Conservation (phyloP, 139 green algal genomes). For the Ulvella scutata region DNA sequence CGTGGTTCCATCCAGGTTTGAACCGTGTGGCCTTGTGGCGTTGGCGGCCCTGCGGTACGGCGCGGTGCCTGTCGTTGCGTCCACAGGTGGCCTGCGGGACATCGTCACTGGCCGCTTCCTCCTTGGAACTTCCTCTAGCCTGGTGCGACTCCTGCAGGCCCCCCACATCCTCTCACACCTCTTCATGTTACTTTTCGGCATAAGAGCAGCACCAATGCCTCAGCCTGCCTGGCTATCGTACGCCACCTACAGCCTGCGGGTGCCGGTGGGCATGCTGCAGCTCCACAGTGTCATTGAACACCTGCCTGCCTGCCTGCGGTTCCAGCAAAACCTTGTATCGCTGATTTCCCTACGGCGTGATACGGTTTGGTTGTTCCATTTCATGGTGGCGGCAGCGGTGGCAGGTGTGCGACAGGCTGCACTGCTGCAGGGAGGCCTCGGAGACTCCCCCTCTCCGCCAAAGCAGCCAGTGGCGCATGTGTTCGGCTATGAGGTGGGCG, state of each 20-base stretch:
- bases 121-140: background rate
- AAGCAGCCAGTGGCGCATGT: background rate
- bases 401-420: no score
- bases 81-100: slow-evolving; percentile 56
- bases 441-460: no score
- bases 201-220: background rate
- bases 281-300: no score
- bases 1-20: slow-evolving; percentile 60
- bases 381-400: no score
- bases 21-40: slow-evolving; percentile 75
- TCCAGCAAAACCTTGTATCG: no score
- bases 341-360: no score
- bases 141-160: background rate
- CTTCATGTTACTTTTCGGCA: background rate
- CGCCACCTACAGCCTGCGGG: background rate
- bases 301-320: no score
- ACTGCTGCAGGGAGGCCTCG: no score
- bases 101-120: slow-evolving; percentile 15
- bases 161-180: background rate
- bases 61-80: slow-evolving; percentile 45
- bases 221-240: background rate
- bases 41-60: slow-evolving; percentile 56
- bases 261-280: background rate
- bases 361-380: no score
- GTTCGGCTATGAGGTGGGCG: slow-evolving; percentile 7